Percentiles rank a stretch among this genome's conserved stretches.
Conservation (phyloP, 257 asterid species). For the Fraxinus anomala region DNA sequence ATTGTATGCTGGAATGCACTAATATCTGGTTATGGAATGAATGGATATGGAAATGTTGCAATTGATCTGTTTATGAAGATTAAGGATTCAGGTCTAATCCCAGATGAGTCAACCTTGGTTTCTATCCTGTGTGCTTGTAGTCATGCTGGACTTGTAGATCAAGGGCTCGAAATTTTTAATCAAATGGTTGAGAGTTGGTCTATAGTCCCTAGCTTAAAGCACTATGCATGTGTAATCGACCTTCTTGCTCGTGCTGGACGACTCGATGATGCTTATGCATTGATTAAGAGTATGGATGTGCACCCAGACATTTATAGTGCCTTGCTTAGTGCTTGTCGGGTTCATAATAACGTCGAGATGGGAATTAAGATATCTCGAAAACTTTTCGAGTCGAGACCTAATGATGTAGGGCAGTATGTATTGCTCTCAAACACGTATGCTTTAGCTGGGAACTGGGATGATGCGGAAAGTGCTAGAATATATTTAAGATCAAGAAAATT, state of each 20-base stretch:
- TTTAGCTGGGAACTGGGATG: slow-evolving; percentile 51
- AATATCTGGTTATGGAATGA: slow-evolving; percentile 57
- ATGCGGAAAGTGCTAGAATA: slow-evolving; percentile 38
- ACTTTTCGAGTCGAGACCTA: slow-evolving; percentile 44
- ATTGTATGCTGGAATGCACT: slow-evolving; percentile 64
- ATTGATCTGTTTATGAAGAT: slow-evolving; percentile 40
- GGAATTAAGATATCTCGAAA: slow-evolving; percentile 45
- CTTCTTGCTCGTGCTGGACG: slow-evolving; percentile 62
- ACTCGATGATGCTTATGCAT: slow-evolving; percentile 45
- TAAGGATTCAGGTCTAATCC: slow-evolving; percentile 34
- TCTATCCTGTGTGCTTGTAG: slow-evolving; percentile 57
- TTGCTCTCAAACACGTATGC: slow-evolving; percentile 57
- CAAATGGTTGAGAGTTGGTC: slow-evolving; percentile 45
- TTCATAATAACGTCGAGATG: slow-evolving; percentile 42
- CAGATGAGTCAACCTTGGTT: slow-evolving; percentile 53
- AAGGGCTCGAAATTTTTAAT: slow-evolving; percentile 52
- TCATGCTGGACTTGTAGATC: slow-evolving; percentile 49
- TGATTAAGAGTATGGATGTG: slow-evolving; percentile 39
- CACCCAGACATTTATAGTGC: slow-evolving; percentile 47
- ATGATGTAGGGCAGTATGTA: slow-evolving; percentile 53
- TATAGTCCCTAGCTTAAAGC: slow-evolving; percentile 45
- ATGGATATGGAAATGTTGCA: slow-evolving; percentile 48
- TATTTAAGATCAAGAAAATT: slow-evolving; percentile 31
- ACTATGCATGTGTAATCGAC: slow-evolving; percentile 58
- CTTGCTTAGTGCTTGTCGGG: slow-evolving; percentile 52